Evolutionary conservation across 768 basidiomycete genomes (phyloP).

Genomic region (Lactarius tabidus): DNA sequence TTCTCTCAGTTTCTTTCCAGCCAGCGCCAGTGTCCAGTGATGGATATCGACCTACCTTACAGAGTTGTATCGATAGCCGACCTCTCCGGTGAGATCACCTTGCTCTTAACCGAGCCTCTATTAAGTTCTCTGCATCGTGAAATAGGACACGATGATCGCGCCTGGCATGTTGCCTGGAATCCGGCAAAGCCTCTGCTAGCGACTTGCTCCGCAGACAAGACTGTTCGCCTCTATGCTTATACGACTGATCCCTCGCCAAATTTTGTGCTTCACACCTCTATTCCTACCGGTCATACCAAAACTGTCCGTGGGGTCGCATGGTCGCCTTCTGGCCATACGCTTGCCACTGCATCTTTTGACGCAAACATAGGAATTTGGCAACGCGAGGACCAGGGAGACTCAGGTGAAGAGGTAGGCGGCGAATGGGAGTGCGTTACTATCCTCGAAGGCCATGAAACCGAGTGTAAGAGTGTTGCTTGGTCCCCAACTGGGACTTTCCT

Average conservation of each 20-base stretch:
- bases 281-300: slow-evolving; percentile 81
- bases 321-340: slow-evolving; percentile 79
- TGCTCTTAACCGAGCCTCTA: neutral
- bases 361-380: slow-evolving; percentile 91
- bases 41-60: slow-evolving; percentile 16
- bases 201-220: slow-evolving; percentile 93
- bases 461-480: slow-evolving; percentile 67
- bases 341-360: slow-evolving; percentile 94
- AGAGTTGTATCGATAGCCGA: slow-evolving; percentile 12
- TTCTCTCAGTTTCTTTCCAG: too few relatives aligned
- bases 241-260: slow-evolving; percentile 29
- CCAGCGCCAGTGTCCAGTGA: neutral
- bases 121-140: too few relatives aligned
- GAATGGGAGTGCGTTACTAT: slow-evolving; percentile 89
- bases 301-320: slow-evolving; percentile 86
- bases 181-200: slow-evolving; percentile 76
- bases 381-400: slow-evolving; percentile 47
- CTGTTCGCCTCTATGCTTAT: slow-evolving; percentile 82
- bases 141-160: slow-evolving; percentile 74
- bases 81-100: slow-evolving; percentile 9
- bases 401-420: slow-evolving; percentile 29
- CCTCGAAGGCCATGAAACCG: slow-evolving; percentile 93
- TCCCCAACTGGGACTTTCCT: slow-evolving; percentile 50
- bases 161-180: slow-evolving; percentile 90
- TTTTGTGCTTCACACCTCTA: slow-evolving; percentile 58